Conservation (phyloP, 2,329 filamentous ascomycete genomes). For the Thermothelomyces thermophilus region DNA sequence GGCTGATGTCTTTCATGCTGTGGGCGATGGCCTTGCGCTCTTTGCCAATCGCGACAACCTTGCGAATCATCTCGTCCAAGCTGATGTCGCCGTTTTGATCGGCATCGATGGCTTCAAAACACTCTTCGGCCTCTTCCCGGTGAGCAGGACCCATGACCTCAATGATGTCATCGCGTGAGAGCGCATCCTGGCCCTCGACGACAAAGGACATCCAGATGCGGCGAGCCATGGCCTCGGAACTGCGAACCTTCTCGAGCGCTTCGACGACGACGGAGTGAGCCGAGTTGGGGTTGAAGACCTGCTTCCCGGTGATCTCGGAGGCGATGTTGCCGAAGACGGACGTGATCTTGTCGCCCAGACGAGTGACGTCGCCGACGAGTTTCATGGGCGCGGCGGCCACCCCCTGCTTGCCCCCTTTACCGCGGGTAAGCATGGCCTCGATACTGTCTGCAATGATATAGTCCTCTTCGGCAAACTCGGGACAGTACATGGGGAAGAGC, state of each 20-base stretch:
- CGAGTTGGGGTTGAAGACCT: slow-evolving; percentile 88
- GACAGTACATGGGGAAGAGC: slow-evolving; percentile 87
- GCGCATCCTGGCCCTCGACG: slow-evolving; percentile 73
- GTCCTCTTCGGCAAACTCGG: slow-evolving; percentile 86
- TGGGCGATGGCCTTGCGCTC: slow-evolving; percentile 83
- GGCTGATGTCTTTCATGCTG: slow-evolving; percentile 96
- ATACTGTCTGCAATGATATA: slow-evolving; percentile 83
- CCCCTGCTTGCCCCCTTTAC: slow-evolving; percentile 39
- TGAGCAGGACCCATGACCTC: slow-evolving; percentile 78
- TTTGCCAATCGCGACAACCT: slow-evolving; percentile 74
- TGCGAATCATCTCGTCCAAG: slow-evolving; percentile 89
- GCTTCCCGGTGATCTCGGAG: slow-evolving; percentile 89
- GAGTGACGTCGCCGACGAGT: slow-evolving; percentile 68
- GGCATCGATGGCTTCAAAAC: slow-evolving; percentile 71
- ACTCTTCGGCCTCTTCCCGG: slow-evolving; percentile 74
- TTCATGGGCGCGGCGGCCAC: slow-evolving; percentile 71
- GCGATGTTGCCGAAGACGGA: slow-evolving; percentile 90
- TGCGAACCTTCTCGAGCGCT: slow-evolving; percentile 75
- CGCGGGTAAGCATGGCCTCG: slow-evolving; percentile 57
- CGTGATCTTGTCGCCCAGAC: slow-evolving; percentile 87
- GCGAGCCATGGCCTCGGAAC: slow-evolving; percentile 85
- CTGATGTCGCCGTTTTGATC: slow-evolving; percentile 93
- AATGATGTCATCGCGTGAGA: slow-evolving; percentile 73
- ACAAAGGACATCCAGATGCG: slow-evolving; percentile 99
- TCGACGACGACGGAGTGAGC: slow-evolving; percentile 85